phyloP scores from a whole-genome alignment of 1,284 basidiomycete genomes.

The Ustilago bromivora region DNA sequence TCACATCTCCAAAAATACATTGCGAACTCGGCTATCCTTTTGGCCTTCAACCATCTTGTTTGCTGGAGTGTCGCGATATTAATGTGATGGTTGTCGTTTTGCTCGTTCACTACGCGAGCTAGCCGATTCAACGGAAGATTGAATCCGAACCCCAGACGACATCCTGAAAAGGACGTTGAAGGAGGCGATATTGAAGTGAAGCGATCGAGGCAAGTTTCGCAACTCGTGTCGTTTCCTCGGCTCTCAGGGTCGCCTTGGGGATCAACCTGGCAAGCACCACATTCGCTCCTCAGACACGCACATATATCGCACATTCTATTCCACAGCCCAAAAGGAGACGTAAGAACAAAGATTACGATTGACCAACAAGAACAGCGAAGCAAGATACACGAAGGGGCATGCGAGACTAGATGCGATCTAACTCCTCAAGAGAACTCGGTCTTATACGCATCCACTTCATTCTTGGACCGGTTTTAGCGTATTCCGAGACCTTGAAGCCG shows the following conservation, averaged over 20 bases:
- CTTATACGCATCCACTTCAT: slow-evolving; percentile 95
- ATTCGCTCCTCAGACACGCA: not conserved
- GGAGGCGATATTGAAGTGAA: too few species aligned
- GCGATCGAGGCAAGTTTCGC: too few species aligned
- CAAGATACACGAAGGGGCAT: not conserved
- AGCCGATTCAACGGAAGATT: too few species aligned
- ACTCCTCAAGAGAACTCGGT: slow-evolving; percentile 81
- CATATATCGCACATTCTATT: too few species aligned
- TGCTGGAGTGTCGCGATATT: not conserved
- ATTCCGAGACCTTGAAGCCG: slow-evolving; percentile 76
- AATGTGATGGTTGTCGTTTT: not conserved
- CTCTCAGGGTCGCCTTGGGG: too few species aligned
- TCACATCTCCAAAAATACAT: slow-evolving; percentile 8
- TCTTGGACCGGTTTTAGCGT: slow-evolving; percentile 85
- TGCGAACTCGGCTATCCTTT: slow-evolving; percentile 36
- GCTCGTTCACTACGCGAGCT: not conserved
- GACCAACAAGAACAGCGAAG: not conserved
- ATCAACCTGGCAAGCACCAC: too few species aligned
- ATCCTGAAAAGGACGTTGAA: too few species aligned
- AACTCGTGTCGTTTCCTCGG: too few species aligned
- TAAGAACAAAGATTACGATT: slow-evolving; percentile 2
- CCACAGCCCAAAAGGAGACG: too few species aligned
- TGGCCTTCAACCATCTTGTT: not conserved
- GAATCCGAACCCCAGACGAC: too few species aligned
- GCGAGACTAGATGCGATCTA: slow-evolving; percentile 73